A percentile compares a stretch with the other conserved stretches of the same genome.
These are phyloP conservation scores for Cardamine chenopodiifolia DNA, from an alignment of 345 rosid genomes.

Conservation along the genomic window DNA sequence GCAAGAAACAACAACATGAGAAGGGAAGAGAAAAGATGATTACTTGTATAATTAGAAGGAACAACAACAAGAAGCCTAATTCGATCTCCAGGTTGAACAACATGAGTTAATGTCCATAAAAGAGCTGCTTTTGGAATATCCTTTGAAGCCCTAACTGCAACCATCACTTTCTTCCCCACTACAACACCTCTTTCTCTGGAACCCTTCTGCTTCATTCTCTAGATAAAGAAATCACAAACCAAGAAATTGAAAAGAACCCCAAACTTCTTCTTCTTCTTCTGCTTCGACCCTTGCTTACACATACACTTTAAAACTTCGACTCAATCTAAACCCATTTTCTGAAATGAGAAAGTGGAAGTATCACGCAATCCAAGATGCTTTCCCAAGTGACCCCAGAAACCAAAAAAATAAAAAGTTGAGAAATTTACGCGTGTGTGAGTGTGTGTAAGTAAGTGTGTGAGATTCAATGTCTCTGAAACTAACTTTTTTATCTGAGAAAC, in stretches of 20 bases:
- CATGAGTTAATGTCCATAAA: slow-evolving; percentile 91
- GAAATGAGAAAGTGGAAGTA: slow-evolving; percentile 39
- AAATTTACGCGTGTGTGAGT: slow-evolving; percentile 44
- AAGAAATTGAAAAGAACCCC: not conserved
- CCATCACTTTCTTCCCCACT: slow-evolving; percentile 70
- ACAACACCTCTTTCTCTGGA: slow-evolving; percentile 54
- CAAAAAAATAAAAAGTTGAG: slow-evolving; percentile 5
- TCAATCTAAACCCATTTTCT: slow-evolving; percentile 46
- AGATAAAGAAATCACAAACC: not conserved
- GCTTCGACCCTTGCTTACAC: not conserved
- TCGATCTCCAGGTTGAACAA: slow-evolving; percentile 84
- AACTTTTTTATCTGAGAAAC: slow-evolving; percentile 30
- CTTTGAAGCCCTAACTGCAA: slow-evolving; percentile 85
- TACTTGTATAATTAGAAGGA: slow-evolving; percentile 72
- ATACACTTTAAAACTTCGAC: slow-evolving; percentile 33
- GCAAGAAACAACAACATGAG: not conserved
- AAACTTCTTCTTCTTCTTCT: not conserved
- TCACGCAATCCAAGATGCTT: slow-evolving; percentile 62
- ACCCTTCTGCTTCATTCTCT: slow-evolving; percentile 56
- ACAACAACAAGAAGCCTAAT: slow-evolving; percentile 86
- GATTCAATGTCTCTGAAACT: slow-evolving; percentile 36
- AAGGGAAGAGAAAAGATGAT: slow-evolving; percentile 15
- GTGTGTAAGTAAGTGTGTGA: slow-evolving; percentile 35
- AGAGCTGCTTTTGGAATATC: slow-evolving; percentile 84
- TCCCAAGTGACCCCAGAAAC: slow-evolving; percentile 8